Conservation (phyloP, 768 basidiomycete genomes). For the Stropharia rugosoannulata region DNA sequence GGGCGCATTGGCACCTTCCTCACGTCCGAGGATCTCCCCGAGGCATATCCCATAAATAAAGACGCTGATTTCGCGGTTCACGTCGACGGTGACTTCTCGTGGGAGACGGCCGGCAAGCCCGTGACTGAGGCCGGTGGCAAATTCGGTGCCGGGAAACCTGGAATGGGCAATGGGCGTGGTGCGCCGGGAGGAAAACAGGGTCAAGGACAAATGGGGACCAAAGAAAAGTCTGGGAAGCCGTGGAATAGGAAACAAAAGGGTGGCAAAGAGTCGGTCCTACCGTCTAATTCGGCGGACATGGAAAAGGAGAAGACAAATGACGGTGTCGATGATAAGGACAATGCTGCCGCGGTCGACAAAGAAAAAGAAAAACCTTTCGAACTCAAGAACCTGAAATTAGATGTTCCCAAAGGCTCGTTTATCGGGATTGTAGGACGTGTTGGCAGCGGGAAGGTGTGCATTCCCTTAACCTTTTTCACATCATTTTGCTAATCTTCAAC, state of each 20-base stretch:
- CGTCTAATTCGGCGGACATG: neutral
- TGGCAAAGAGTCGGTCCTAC: constrained; percentile 1
- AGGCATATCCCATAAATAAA: constrained; percentile 43
- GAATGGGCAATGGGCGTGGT: constrained; percentile 1
- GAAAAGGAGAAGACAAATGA: constrained; percentile 7
- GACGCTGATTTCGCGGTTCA: constrained; percentile 38
- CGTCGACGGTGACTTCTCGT: constrained; percentile 50
- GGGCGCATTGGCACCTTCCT: constrained; percentile 50
- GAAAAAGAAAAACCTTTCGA: constrained; percentile 49
- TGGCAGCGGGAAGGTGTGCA: constrained; percentile 64
- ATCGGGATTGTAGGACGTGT: constrained; percentile 73
- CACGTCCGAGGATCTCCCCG: constrained; percentile 52
- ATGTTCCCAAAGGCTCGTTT: constrained; percentile 55
- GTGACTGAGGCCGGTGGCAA: constrained; percentile 12
- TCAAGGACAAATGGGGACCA: neutral
- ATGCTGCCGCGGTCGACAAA: constrained; percentile 4
- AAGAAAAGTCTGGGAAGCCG: constrained; percentile 4
- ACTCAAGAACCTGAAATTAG: constrained; percentile 45
- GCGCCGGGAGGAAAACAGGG: neutral
- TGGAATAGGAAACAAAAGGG: constrained; percentile 16
- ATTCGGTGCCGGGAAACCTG: constrained; percentile 6
- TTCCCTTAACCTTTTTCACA: neutral
- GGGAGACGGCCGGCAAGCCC: constrained; percentile 40
- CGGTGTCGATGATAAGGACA: constrained; percentile 5
- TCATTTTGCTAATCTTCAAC: neutral